A percentile compares a stretch with the other conserved stretches of the same genome.
Evolutionary conservation across 768 basidiomycete genomes (phyloP).

Genomic region (Russula brevipes): DNA sequence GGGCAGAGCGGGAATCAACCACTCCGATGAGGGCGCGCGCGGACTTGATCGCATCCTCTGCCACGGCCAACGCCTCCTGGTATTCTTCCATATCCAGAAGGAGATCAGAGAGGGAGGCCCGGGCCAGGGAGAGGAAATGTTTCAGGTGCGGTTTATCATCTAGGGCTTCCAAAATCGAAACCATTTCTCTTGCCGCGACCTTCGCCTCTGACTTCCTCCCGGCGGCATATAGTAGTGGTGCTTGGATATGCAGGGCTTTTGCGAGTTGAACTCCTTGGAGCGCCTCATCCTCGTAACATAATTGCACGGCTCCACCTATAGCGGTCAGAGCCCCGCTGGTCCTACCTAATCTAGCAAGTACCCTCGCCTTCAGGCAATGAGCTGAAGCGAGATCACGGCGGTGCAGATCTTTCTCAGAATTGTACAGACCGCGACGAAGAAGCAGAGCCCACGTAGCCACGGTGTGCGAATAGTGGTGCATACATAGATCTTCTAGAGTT

Average conservation of each 20-base stretch:
- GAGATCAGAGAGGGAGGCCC: constrained; percentile 12
- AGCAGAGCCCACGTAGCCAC: constrained; percentile 13
- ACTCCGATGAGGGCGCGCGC: constrained; percentile 13
- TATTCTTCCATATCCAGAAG: constrained; percentile 11
- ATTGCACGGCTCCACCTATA: constrained; percentile 4
- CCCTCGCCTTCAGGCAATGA: constrained; percentile 9
- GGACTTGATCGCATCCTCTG: constrained; percentile 15
- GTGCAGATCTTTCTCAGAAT: constrained; percentile 15
- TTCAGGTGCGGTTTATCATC: constrained; percentile 11
- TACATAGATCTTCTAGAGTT: constrained; percentile 15
- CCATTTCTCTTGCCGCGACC: constrained; percentile 9
- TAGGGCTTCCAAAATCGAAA: neutral
- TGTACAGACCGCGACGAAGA: constrained; percentile 11
- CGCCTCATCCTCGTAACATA: constrained; percentile 15
- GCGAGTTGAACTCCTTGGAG: constrained; percentile 19
- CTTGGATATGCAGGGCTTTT: constrained; percentile 11
- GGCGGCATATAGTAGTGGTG: neutral
- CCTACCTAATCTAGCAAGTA: constrained; percentile 13
- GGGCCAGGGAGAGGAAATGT: constrained; percentile 10
- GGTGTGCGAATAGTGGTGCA: constrained; percentile 13
- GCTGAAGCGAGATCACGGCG: constrained; percentile 13
- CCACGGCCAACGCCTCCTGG: constrained; percentile 2
- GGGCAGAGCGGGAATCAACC: constrained; percentile 14
- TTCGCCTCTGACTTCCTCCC: constrained; percentile 14
- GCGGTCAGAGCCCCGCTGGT: neutral